Percentiles rank a stretch among this genome's conserved stretches.
phyloP scores from a whole-genome alignment of 257 asterid genomes.

The Przewalskia tangutica region DNA sequence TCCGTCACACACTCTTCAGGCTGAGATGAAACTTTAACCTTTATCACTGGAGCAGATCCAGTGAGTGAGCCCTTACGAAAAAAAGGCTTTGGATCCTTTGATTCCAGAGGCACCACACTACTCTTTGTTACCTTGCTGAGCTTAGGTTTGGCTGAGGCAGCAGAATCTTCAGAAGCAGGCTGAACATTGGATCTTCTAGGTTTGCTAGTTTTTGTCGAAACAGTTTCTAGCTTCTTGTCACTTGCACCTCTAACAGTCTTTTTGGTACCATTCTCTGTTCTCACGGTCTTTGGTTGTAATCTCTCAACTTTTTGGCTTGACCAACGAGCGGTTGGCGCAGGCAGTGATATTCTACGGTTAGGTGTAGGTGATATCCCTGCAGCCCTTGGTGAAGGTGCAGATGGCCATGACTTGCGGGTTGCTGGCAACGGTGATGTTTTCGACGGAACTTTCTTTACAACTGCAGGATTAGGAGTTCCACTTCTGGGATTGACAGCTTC shows the following conservation, averaged over 20 bases:
- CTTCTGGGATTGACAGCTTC: conserved; percentile 44
- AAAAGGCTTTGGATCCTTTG: conserved; percentile 55
- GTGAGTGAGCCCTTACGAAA: conserved; percentile 73
- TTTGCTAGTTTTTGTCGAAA: conserved; percentile 33
- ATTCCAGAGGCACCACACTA: conserved; percentile 84
- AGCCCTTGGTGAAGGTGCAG: conserved; percentile 56
- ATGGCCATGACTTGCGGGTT: conserved; percentile 83
- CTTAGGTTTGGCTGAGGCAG: conserved; percentile 48
- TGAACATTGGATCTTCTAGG: conserved; percentile 41
- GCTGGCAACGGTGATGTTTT: conserved; percentile 63
- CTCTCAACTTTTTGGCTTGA: conserved; percentile 42
- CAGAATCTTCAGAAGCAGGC: conserved; percentile 36
- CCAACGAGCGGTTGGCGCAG: conserved; percentile 35
- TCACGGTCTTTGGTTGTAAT: conserved; percentile 41
- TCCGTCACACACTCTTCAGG: conserved; percentile 33
- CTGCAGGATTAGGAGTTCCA: conserved; percentile 43
- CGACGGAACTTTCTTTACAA: conserved; percentile 40
- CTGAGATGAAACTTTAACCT: conserved; percentile 28
- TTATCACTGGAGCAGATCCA: conserved; percentile 33
- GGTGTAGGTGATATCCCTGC: conserved; percentile 46
- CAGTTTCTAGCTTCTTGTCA: conserved; percentile 49
- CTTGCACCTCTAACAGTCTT: conserved; percentile 32
- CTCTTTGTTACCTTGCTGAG: conserved; percentile 72
- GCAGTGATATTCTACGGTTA: conserved; percentile 56
- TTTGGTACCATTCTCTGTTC: conserved; percentile 30